Evolutionary conservation across 2,329 filamentous ascomycete species (phyloP).

Genomic region (Ophiostoma pallidulum): DNA sequence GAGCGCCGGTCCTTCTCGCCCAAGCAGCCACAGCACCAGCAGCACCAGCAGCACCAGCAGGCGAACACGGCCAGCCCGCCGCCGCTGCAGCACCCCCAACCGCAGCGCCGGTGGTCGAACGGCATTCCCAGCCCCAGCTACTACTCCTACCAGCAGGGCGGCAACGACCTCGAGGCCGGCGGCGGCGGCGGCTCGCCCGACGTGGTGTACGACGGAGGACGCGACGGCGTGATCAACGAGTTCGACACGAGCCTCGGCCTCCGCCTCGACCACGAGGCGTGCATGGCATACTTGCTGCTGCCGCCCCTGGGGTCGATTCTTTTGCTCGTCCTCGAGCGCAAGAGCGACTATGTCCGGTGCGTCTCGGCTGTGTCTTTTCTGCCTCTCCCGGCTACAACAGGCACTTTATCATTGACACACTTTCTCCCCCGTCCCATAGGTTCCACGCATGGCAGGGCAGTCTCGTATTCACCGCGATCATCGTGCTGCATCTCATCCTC

Average conservation of each 20-base stretch:
- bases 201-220: constrained; percentile 30
- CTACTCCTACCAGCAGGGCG: constrained; percentile 21
- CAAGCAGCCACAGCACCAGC: too few relatives aligned
- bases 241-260: constrained; percentile 88
- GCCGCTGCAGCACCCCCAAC: constrained; percentile 44
- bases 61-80: constrained; percentile 32
- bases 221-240: constrained; percentile 56
- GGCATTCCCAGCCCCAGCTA: constrained; percentile 28
- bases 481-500: constrained; percentile 76
- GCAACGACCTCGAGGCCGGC: constrained; percentile 16
- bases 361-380: constrained; percentile 17
- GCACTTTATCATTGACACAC: not conserved
- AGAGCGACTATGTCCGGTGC: constrained; percentile 93
- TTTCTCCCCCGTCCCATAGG: constrained; percentile 64
- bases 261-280: constrained; percentile 81
- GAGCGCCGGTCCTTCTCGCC: constrained; percentile 47
- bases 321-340: constrained; percentile 76
- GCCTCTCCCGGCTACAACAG: not conserved
- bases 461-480: constrained; percentile 64
- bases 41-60: constrained; percentile 32
- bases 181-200: constrained; percentile 18
- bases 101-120: constrained; percentile 46
- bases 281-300: constrained; percentile 74
- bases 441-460: constrained; percentile 97
- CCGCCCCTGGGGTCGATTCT: constrained; percentile 81